Percentiles rank a stretch among this genome's conserved stretches.
These are phyloP conservation scores for Paracorniculantispora psalliotae DNA, from an alignment of 2,329 filamentous ascomycete genomes.

Conservation along the genomic window DNA sequence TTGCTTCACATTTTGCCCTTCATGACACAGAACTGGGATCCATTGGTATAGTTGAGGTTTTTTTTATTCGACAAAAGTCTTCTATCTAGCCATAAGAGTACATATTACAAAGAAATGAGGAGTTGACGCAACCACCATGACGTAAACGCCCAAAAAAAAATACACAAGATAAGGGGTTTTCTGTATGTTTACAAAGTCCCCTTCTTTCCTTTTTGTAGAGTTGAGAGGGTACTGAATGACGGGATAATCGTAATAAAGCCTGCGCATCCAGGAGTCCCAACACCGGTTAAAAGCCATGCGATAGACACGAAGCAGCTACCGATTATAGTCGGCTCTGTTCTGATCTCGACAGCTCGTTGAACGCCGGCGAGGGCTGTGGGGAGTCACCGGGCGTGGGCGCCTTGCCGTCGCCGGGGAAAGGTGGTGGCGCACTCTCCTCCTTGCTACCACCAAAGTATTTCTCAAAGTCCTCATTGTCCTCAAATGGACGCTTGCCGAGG, in stretches of 20 bases:
- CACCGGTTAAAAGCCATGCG: background rate
- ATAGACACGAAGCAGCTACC: background rate
- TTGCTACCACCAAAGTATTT: conserved; percentile 80
- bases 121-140: conserved; percentile 13
- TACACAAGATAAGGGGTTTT: background rate
- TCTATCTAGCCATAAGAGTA: conserved; percentile 14
- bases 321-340: conserved; percentile 9
- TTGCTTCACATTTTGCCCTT: background rate
- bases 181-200: background rate
- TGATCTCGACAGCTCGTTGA: conserved; percentile 24
- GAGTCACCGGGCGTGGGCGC: conserved; percentile 28
- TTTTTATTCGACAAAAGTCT: conserved; percentile 6
- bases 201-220: background rate
- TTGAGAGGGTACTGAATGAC: background rate
- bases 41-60: conserved; percentile 4
- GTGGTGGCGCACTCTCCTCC: conserved; percentile 53
- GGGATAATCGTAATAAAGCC: background rate
- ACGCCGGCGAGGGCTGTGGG: conserved; percentile 35
- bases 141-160: conserved; percentile 11
- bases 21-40: background rate
- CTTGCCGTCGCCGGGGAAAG: conserved; percentile 44
- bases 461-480: conserved; percentile 78
- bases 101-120: conserved; percentile 13
- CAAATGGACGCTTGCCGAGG: conserved; percentile 77
- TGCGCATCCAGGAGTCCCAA: background rate